Base-by-base conservation (phyloP, 1,139 yeast species). In the Lodderomyces beijingensis region DNA sequence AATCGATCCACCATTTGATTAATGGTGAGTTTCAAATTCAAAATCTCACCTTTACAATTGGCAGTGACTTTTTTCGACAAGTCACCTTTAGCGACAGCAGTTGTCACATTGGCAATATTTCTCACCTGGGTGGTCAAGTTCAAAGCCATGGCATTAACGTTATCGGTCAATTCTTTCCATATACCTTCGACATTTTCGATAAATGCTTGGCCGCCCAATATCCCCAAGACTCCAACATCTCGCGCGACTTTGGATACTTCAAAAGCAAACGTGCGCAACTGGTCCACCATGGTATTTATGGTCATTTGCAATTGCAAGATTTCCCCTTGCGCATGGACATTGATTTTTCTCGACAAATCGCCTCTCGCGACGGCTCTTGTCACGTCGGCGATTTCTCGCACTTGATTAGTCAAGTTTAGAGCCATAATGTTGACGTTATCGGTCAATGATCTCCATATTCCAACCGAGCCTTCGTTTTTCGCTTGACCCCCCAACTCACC, bases 41-140 rank as follows among this genome's bases (percentile, higher is more conserved):
- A 62, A 33, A 86, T 84, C 56, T 86, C 95, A 36, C 95, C 95
- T 54, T 83, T 82, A 65, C 95, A 86, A 53, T 83, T 85, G 17
- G 94, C 95, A 3, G 91, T 81, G 31, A 86, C 94, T 52, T 84
- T 85, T 47, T 85, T 84, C 6, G 88, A 79, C 44, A 86, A 62
- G 50, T 86, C 94, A 41, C 95, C 95, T 44, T 81, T 75, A n/a
- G 95, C 95, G 18, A 86, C 95, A 4, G 95, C 95, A 14, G 95
- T 83, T 5, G 95, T 86, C 37, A 86, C 95, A 50, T 84, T 85
- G 22, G 94, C 95, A 46, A 86, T 86, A 57, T 85, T 83, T 64
- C 95, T 72, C 43, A 85, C 95, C 57, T 85, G 95, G 25, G 87
- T 84, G 1, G 95, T 85, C 50, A 85, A 69, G 56, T 85, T 85